A percentile compares a stretch with the other conserved stretches of the same genome.
Evolutionary conservation across 2,329 filamentous ascomycete species (phyloP).

Genomic region (Colletotrichum sp.): DNA sequence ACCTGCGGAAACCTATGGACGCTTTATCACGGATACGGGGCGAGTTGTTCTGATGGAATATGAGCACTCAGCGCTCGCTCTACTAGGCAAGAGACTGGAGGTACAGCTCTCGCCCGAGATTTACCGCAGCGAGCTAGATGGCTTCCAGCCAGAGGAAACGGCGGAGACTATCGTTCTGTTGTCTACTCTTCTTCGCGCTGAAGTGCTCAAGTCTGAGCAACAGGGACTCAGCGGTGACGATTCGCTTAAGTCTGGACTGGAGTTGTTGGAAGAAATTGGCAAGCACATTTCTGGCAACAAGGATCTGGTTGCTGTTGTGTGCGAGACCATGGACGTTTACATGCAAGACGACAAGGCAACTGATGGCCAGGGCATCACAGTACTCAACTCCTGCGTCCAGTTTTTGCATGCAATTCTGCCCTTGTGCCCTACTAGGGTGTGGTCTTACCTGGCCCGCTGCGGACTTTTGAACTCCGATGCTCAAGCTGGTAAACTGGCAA

Average conservation of each 20-base stretch:
- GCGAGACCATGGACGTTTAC: conserved; percentile 81
- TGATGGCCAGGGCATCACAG: conserved; percentile 68
- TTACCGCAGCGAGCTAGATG: conserved; percentile 56
- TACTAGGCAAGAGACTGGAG: conserved; percentile 78
- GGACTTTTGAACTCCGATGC: conserved; percentile 79
- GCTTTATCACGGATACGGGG: conserved; percentile 78
- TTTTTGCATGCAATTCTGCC: conserved; percentile 78
- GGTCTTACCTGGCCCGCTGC: conserved; percentile 87
- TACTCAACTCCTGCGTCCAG: conserved; percentile 74
- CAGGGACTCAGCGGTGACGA: conserved; percentile 25
- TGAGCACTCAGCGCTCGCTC: conserved; percentile 78
- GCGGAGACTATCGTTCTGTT: conserved; percentile 78
- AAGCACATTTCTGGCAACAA: conserved; percentile 61
- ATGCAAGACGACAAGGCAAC: conserved; percentile 62
- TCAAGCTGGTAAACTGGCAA: conserved; percentile 76
- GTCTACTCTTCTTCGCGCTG: conserved; percentile 68
- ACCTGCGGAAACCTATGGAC: conserved; percentile 68
- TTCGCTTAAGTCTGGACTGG: conserved; percentile 38
- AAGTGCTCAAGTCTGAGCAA: conserved; percentile 39
- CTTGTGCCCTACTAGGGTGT: conserved; percentile 82
- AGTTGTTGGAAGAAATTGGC: conserved; percentile 60
- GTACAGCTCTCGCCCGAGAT: conserved; percentile 65
- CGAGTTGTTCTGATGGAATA: conserved; percentile 80
- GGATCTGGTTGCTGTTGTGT: conserved; percentile 82
- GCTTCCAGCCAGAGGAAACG: conserved; percentile 64